A percentile compares a stretch with the other conserved stretches of the same genome.
Conservation (phyloP, 306 rosid genomes). For the Neltuma alba region DNA sequence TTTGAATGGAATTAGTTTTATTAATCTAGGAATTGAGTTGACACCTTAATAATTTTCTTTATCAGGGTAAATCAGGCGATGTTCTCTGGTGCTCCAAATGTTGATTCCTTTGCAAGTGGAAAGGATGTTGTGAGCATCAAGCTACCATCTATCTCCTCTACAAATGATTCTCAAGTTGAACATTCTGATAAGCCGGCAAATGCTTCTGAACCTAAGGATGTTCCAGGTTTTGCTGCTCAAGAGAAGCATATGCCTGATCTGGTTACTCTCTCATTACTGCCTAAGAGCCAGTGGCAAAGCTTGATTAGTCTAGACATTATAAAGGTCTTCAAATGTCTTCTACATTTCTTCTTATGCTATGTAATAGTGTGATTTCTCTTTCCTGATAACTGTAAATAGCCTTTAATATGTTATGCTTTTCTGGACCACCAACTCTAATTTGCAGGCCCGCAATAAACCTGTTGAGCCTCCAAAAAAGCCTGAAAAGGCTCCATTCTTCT, state of each 20-base stretch:
- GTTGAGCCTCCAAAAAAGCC: conserved; percentile 96
- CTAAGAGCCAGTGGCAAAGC: conserved; percentile 97
- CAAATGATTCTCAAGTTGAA: conserved; percentile 51
- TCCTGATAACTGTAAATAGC: background rate
- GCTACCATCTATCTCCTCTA: conserved; percentile 76
- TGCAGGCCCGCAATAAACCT: conserved; percentile 90
- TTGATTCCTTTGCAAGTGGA: conserved; percentile 83
- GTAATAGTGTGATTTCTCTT: conserved; percentile 11
- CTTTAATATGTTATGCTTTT: conserved; percentile 29
- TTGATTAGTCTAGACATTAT: conserved; percentile 85
- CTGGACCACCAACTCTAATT: conserved; percentile 27
- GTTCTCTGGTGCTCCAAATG: conserved; percentile 68
- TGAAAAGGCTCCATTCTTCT: conserved; percentile 92
- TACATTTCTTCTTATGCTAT: conserved; percentile 38
- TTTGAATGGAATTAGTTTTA: conserved; percentile 17
- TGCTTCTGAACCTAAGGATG: conserved; percentile 45
- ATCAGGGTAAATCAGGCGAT: conserved; percentile 73
- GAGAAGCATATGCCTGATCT: conserved; percentile 82
- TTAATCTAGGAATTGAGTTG: conserved; percentile 21
- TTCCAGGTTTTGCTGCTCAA: conserved; percentile 37
- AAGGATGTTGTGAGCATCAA: conserved; percentile 71
- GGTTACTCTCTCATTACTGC: conserved; percentile 84
- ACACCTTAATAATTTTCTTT: conserved; percentile 26
- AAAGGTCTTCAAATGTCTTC: conserved; percentile 58
- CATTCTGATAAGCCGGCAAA: conserved; percentile 42